A percentile compares a stretch with the other conserved stretches of the same genome.
phyloP scores from a whole-genome alignment of 1,284 basidiomycete species.

The Austropuccinia psidii region DNA sequence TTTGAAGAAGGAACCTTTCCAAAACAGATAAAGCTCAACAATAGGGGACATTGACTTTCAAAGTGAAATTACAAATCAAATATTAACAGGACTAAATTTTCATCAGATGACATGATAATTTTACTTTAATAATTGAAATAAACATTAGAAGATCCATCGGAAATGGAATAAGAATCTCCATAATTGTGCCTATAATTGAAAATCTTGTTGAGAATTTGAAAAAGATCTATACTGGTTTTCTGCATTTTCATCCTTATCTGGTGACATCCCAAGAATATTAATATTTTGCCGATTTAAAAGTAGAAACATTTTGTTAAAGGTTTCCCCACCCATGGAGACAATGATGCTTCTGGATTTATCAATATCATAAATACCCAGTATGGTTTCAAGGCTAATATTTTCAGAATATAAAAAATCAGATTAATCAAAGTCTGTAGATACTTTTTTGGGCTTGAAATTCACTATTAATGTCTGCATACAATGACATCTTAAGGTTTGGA shows the following conservation, averaged over 20 bases:
- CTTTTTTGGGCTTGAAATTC: conserved; percentile 99
- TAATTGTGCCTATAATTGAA: conserved; percentile 97
- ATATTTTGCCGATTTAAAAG: conserved; percentile 90
- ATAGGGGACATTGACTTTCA: too few relatives aligned
- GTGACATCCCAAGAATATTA: conserved; percentile 95
- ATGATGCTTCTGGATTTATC: conserved; percentile 86
- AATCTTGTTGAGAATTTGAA: conserved; percentile 90
- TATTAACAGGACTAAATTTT: too few relatives aligned
- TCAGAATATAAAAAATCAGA: conserved; percentile 98
- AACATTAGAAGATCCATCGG: too few relatives aligned
- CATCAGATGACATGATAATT: too few relatives aligned
- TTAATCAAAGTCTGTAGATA: conserved; percentile 98
- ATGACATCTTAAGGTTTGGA: conserved; percentile 84
- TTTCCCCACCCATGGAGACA: conserved; percentile 96
- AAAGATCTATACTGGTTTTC: conserved; percentile 99
- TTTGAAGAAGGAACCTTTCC: too few relatives aligned
- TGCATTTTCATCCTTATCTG: conserved; percentile 98
- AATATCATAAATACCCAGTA: conserved; percentile 91
- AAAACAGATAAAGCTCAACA: too few relatives aligned
- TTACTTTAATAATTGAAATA: too few relatives aligned
- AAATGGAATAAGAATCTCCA: too few relatives aligned
- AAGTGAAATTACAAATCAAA: too few relatives aligned
- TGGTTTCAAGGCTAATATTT: conserved; percentile 92
- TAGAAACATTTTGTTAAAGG: conserved; percentile 94
- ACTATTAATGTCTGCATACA: conserved; percentile 98